Evolutionary conservation across 441 rosid species (phyloP).

Genomic region (Eutrema salsugineum): DNA sequence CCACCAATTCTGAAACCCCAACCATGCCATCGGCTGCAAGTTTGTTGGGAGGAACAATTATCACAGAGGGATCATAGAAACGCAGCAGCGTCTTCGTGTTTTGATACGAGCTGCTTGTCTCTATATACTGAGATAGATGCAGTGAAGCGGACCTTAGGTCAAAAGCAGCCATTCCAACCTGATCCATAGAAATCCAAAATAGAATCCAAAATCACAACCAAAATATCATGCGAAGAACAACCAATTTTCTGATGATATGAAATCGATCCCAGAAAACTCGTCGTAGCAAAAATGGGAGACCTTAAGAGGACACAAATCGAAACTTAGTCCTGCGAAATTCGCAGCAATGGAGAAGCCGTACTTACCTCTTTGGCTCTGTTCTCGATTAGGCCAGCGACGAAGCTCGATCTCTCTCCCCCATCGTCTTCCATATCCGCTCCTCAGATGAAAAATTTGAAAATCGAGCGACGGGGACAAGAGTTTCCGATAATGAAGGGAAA

Average conservation of each 20-base stretch:
- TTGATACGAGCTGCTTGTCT: conserved; percentile 95
- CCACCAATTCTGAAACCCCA: conserved; percentile 86
- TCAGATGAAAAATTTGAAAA: conserved; percentile 8
- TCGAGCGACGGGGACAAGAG: background rate
- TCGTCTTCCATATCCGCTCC: conserved; percentile 79
- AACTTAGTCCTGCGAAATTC: background rate
- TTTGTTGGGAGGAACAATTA: conserved; percentile 86
- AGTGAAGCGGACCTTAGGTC: conserved; percentile 87
- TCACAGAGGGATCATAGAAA: conserved; percentile 79
- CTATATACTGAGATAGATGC: conserved; percentile 96
- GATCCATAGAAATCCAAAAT: conserved; percentile 4
- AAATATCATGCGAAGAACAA: background rate
- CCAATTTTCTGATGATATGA: background rate
- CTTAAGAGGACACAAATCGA: conserved; percentile 11
- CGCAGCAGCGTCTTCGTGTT: conserved; percentile 86
- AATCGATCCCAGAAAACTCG: background rate
- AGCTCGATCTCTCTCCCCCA: conserved; percentile 80
- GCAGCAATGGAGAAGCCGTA: background rate
- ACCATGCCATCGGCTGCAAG: conserved; percentile 89
- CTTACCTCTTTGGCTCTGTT: conserved; percentile 98
- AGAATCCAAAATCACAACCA: conserved; percentile 1
- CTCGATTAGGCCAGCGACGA: conserved; percentile 80
- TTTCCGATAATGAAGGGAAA: conserved; percentile 6
- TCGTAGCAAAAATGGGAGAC: background rate
- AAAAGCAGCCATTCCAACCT: conserved; percentile 98